Evolutionary conservation across 345 rosid species (phyloP), one percentile per base, ranked within the genome.

Genomic region (Euphorbia peplus): DNA sequence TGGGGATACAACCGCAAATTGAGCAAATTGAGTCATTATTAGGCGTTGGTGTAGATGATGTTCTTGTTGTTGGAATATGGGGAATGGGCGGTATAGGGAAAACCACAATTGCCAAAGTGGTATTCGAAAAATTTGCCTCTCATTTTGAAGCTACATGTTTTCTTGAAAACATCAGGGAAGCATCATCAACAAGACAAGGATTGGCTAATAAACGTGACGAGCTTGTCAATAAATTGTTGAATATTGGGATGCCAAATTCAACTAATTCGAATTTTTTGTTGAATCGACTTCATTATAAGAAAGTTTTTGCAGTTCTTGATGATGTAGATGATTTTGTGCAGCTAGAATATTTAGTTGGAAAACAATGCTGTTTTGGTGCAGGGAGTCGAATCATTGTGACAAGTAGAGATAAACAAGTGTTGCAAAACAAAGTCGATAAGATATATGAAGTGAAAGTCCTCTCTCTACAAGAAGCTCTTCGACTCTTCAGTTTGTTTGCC

Each of bases 31-130:
- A 66, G 37, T 24, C 61, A 22, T 52, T 66, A 24, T 22, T 66
- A 21, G 19, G 35, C 46, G 21, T 54, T 29, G 70, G 32, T 7
- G 14, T 13, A 51, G 35, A 24, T 1, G 60, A 54, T 22, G 51
- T 53, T 14, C 22, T 19, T 14, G 37, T 66, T 3, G 16, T 66
- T 4, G 61, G 70, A 37, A 21, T 66, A 32, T 66, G 60, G 59
- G 70, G 70, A 30, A 35, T 53, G 60, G 60, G 70, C 21, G 60
- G 60, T 51, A 65, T 51, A 19, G 57, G 58, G 42, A 65, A 63
- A 19, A 19, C 52, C 22, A 42, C 66, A 21, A 41, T 41, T 39
- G 66, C 66, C 5, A 19, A 62, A 6, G 66, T 9, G 22, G 32
- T 44, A 9, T 42, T 29, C 14, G 1, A 42, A 3, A 41, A 26